A percentile compares a stretch with the other conserved stretches of the same genome.
Conservation (phyloP, 306 rosid genomes). For the Adenanthera pavonina region DNA sequence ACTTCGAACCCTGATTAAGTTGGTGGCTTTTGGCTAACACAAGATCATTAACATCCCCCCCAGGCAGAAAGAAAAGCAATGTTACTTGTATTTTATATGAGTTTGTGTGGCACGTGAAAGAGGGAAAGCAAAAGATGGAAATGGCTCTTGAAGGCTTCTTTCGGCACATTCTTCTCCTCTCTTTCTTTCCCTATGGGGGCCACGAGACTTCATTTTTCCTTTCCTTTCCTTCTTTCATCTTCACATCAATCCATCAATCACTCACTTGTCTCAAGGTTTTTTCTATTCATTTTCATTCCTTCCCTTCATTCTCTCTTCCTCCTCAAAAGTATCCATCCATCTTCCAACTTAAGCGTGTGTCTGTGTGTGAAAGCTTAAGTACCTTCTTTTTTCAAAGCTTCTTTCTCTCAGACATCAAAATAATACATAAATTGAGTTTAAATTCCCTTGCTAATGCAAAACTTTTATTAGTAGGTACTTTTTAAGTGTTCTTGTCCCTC, state of each 20-base stretch:
- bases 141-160: constrained; percentile 40
- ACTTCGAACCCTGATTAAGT: constrained; percentile 24
- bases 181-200: constrained; percentile 53
- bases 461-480: no score
- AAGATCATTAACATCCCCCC: constrained; percentile 22
- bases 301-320: neutral
- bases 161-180: constrained; percentile 44
- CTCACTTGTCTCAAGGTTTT: constrained; percentile 49
- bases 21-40: constrained; percentile 22
- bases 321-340: neutral
- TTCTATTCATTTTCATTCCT: constrained; percentile 37
- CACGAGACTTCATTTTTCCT: constrained; percentile 38
- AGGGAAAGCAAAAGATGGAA: constrained; percentile 36
- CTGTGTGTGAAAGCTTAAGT: constrained; percentile 49
- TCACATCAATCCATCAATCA: constrained; percentile 48
- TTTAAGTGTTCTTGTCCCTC: no score
- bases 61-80: constrained; percentile 18
- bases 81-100: neutral
- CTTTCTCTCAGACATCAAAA: no score
- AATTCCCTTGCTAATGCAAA: no score
- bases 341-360: constrained; percentile 19
- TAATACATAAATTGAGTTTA: no score
- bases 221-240: neutral
- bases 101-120: constrained; percentile 55
- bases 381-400: constrained; percentile 31